Evolutionary conservation across 495 filamentous ascomycete species (phyloP).

Genomic region (Penicillium antarcticum): DNA sequence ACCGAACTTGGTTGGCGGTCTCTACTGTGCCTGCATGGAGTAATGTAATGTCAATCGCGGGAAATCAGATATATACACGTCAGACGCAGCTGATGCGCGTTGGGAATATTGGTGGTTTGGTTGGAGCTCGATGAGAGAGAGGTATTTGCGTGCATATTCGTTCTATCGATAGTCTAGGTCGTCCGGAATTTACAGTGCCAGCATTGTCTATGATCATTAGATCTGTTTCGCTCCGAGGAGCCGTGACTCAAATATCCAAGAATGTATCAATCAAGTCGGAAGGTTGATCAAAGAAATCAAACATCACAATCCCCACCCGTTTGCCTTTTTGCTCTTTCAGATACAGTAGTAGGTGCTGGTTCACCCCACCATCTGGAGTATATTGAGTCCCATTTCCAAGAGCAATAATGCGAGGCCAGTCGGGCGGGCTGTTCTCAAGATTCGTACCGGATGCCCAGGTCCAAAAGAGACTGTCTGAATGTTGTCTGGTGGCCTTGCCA

Average conservation of each 20-base stretch:
- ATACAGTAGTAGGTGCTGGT: constrained; percentile 19
- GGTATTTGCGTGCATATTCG: too few relatives aligned
- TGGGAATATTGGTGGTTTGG: background rate
- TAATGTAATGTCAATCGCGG: constrained; percentile 2
- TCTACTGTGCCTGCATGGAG: background rate
- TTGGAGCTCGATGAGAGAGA: background rate
- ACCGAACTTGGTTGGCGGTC: background rate
- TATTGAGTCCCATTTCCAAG: constrained; percentile 37
- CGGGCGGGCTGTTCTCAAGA: constrained; percentile 34
- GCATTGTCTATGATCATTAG: too few relatives aligned
- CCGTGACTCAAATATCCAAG: constrained; percentile 4
- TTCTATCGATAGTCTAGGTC: too few relatives aligned
- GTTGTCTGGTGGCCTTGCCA: constrained; percentile 21
- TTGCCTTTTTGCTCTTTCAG: constrained; percentile 22
- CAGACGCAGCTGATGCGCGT: background rate
- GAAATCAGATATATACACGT: background rate
- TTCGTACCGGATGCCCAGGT: constrained; percentile 47
- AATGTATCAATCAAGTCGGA: constrained; percentile 15
- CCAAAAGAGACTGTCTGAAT: constrained; percentile 43
- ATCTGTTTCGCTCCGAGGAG: background rate
- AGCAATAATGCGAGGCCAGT: constrained; percentile 47
- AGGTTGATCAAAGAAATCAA: constrained; percentile 42
- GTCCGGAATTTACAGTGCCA: background rate
- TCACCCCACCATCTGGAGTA: constrained; percentile 39
- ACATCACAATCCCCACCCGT: constrained; percentile 43